Percentiles rank a stretch among this genome's conserved stretches.
These are phyloP conservation scores for Ricinus communis DNA, from an alignment of 345 rosid genomes.

Conservation along the genomic window DNA sequence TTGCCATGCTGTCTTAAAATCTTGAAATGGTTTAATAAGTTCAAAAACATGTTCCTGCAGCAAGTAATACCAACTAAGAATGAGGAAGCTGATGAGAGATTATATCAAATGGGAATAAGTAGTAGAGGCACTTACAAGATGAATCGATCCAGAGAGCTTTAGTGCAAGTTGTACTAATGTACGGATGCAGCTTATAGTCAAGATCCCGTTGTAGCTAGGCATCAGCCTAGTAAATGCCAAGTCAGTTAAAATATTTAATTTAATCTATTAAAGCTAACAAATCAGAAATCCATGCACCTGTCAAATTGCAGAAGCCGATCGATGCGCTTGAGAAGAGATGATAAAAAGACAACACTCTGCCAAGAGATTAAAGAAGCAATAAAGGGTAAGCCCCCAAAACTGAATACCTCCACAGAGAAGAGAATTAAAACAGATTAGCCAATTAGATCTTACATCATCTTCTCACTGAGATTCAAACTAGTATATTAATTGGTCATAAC, in stretches of 20 bases:
- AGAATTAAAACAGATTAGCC: background rate
- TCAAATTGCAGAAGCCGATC: slow-evolving; percentile 94
- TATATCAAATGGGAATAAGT: slow-evolving; percentile 6
- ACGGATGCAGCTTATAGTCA: slow-evolving; percentile 88
- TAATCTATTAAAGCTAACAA: slow-evolving; percentile 10
- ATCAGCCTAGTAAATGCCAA: slow-evolving; percentile 58
- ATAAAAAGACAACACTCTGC: slow-evolving; percentile 73
- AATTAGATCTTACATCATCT: background rate
- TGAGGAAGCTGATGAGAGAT: slow-evolving; percentile 15
- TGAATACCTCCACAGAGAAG: background rate
- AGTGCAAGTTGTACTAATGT: slow-evolving; percentile 81
- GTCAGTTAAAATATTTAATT: background rate
- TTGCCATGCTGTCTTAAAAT: slow-evolving; percentile 58
- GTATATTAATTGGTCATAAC: background rate
- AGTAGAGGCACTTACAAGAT: slow-evolving; percentile 53
- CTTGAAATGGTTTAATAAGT: slow-evolving; percentile 74
- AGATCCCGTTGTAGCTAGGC: slow-evolving; percentile 93
- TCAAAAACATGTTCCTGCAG: slow-evolving; percentile 74
- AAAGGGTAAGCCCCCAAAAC: slow-evolving; percentile 17
- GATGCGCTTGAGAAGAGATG: slow-evolving; percentile 94
- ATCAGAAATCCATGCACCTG: slow-evolving; percentile 50
- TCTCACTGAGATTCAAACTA: background rate
- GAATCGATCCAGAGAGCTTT: slow-evolving; percentile 75
- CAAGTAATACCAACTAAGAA: slow-evolving; percentile 21
- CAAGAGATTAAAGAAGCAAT: slow-evolving; percentile 25